phyloP scores from a whole-genome alignment of 2,329 filamentous ascomycete species.

The Colletotrichum liaoningense region DNA sequence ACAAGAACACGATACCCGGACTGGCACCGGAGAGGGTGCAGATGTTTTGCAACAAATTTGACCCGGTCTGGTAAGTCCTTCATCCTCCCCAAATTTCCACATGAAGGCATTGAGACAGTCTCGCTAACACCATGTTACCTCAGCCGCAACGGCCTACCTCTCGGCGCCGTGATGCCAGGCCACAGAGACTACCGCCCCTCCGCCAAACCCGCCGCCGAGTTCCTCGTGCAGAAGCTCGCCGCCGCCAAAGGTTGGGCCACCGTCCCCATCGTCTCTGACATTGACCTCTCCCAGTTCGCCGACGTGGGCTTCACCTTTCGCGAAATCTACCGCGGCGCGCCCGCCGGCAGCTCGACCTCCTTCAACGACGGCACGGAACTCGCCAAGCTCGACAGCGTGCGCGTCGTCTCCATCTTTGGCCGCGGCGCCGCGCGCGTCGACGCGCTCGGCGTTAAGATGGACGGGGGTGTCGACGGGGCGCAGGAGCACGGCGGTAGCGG shows the following conservation, averaged over 20 bases:
- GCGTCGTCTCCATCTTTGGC: not conserved
- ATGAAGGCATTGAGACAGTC: not conserved
- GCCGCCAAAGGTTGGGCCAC: not conserved
- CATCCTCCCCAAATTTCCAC: fast-evolving
- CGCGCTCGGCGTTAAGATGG: not conserved
- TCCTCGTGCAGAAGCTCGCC: not conserved
- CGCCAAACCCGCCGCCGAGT: not conserved
- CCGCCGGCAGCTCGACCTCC: not conserved
- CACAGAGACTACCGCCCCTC: not conserved
- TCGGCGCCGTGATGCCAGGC: not conserved
- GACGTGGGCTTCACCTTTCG: not conserved
- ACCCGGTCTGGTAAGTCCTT: not conserved
- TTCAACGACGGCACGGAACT: not conserved
- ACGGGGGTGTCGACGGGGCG: not conserved
- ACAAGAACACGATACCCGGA: not conserved
- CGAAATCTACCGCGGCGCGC: not conserved
- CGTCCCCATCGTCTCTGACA: not conserved
- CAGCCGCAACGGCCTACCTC: not conserved
- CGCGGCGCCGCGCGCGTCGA: not conserved
- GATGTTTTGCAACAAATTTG: not conserved
- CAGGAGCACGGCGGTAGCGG: not conserved
- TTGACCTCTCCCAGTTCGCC: not conserved
- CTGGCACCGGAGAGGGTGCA: not conserved
- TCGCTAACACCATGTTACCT: not conserved
- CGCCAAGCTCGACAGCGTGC: not conserved